Evolutionary conservation across 2,329 filamentous ascomycete species (phyloP).

Genomic region (Capronia epimyces): DNA sequence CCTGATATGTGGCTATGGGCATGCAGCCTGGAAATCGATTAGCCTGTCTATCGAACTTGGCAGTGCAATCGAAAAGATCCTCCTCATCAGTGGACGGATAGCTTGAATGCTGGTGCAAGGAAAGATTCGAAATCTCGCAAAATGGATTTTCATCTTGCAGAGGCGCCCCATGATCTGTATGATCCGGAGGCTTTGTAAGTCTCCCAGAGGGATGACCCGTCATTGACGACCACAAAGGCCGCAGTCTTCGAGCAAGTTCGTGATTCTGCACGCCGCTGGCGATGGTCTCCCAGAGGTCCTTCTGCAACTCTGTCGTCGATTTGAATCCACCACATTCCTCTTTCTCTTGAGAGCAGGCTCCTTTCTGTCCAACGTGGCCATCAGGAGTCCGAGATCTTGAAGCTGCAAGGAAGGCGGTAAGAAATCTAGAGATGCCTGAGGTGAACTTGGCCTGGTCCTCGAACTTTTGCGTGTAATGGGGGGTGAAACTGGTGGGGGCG

Average conservation of each 20-base stretch:
- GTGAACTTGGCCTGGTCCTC: conserved; percentile 12
- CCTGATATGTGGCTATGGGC: conserved; percentile 6
- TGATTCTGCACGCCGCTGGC: conserved; percentile 6
- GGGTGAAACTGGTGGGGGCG: conserved; percentile 11
- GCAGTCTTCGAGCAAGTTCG: conserved; percentile 12
- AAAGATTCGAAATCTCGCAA: background rate
- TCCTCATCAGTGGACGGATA: background rate
- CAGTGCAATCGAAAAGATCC: conserved; percentile 5
- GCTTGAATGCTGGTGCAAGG: background rate
- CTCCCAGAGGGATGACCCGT: background rate
- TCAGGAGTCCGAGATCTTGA: background rate
- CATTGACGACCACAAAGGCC: conserved; percentile 10
- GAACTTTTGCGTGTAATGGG: conserved; percentile 11
- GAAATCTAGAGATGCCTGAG: conserved; percentile 11
- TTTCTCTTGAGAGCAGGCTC: background rate
- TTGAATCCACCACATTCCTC: background rate
- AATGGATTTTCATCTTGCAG: background rate
- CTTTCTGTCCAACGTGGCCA: background rate
- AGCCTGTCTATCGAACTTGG: conserved; percentile 2
- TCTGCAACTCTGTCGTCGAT: background rate
- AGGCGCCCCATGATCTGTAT: background rate
- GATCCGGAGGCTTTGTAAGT: background rate
- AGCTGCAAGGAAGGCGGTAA: conserved; percentile 5
- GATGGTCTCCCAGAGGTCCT: conserved; percentile 14
- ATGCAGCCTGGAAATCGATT: conserved; percentile 2